These are phyloP conservation scores for Hymenoscyphus albidus DNA, from an alignment of 2,329 filamentous ascomycete genomes.

Conservation along the genomic window DNA sequence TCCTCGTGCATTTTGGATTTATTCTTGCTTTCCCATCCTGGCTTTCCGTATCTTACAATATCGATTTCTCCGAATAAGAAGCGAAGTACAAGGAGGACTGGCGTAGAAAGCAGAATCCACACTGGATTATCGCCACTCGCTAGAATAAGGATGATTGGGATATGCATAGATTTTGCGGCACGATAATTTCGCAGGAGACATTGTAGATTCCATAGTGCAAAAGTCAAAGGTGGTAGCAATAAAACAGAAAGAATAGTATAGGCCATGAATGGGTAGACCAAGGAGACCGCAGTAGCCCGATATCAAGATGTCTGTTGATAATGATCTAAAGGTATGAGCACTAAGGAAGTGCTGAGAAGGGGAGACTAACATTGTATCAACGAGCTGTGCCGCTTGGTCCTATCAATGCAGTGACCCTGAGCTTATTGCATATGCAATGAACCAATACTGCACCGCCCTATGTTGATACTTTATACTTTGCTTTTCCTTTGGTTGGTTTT, in stretches of 20 bases:
- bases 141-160: constrained; percentile 1
- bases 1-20: constrained; percentile 1
- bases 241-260: background rate
- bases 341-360: background rate
- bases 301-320: background rate
- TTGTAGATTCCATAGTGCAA: constrained; percentile 1
- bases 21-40: constrained; percentile 2
- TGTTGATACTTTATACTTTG: too few species aligned
- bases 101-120: background rate
- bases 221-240: constrained; percentile 3
- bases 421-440: too few species aligned
- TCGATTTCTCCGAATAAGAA: constrained; percentile 8
- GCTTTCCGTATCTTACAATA: background rate
- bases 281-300: background rate
- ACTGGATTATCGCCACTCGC: constrained; percentile 5
- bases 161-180: background rate
- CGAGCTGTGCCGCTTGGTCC: background rate
- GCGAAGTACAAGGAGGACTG: background rate
- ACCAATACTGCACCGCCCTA: too few species aligned
- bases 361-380: background rate
- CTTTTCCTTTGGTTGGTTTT: background rate
- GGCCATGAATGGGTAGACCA: background rate
- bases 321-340: background rate
- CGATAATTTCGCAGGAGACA: constrained; percentile 6
- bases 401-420: background rate